Percentiles rank a stretch among this genome's conserved stretches.
phyloP scores from a whole-genome alignment of 345 rosid genomes.

The Camelina sativa region DNA sequence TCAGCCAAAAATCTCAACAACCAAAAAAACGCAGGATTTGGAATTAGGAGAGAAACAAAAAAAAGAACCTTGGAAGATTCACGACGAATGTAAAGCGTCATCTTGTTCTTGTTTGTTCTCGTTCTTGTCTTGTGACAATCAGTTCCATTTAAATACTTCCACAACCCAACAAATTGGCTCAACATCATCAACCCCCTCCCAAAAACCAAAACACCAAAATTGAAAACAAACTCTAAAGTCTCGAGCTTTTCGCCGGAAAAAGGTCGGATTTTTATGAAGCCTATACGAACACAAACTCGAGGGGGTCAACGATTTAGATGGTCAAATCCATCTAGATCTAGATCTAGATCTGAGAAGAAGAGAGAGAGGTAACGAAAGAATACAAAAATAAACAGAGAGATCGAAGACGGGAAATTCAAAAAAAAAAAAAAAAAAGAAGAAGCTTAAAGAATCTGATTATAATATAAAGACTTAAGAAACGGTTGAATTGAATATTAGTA shows the following conservation, averaged over 20 bases:
- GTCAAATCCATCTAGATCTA: constrained; percentile 45
- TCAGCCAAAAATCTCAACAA: constrained; percentile 26
- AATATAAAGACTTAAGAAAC: constrained; percentile 44
- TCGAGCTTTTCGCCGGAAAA: constrained; percentile 22
- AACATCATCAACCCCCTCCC: constrained; percentile 48
- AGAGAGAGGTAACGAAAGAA: neutral
- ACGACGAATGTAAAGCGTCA: constrained; percentile 96
- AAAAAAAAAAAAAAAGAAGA: neutral
- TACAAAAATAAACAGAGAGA: constrained; percentile 15
- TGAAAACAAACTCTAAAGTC: constrained; percentile 13
- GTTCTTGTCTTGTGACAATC: constrained; percentile 49
- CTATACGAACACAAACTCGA: constrained; percentile 25
- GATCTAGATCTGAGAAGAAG: constrained; percentile 42
- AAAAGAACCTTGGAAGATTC: constrained; percentile 83
- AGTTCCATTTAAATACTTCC: constrained; percentile 76
- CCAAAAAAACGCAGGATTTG: constrained; percentile 21
- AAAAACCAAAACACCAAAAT: constrained; percentile 9
- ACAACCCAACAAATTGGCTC: constrained; percentile 55
- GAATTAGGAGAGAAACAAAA: neutral
- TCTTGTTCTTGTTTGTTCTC: constrained; percentile 44
- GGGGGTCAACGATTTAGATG: constrained; percentile 37
- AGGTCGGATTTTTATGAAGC: neutral
- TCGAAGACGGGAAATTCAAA: constrained; percentile 19
- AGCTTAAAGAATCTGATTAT: neutral
- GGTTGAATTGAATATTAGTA: constrained; percentile 50